Percentiles rank a stretch among this genome's conserved stretches.
Conservation (phyloP, 352 stramenopile genomes). For the Aphanomyces astaci region DNA sequence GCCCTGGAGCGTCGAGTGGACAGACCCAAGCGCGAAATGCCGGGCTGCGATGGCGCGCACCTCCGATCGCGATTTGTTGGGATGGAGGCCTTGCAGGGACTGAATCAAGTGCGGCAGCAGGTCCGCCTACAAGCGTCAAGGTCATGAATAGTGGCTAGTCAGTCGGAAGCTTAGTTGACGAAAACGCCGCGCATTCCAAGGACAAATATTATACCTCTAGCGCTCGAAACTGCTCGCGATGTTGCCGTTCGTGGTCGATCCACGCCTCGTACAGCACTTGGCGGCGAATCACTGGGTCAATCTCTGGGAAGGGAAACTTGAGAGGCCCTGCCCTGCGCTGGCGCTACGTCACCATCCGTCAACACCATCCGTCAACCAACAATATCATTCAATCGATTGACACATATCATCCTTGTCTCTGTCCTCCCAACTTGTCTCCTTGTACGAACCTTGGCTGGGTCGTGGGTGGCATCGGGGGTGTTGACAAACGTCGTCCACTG, state of each 20-base stretch:
- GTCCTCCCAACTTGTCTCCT: no score
- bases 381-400: no score
- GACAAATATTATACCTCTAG: no score
- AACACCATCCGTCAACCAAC: no score
- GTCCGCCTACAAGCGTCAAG: conserved; percentile 6
- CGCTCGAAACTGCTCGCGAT: background rate
- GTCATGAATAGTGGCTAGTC: background rate
- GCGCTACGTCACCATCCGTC: background rate
- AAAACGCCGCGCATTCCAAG: no score
- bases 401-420: no score
- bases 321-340: background rate
- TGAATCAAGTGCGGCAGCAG: conserved; percentile 6
- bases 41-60: conserved; percentile 1
- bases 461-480: background rate
- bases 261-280: background rate
- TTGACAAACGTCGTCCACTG: background rate
- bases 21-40: background rate
- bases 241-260: background rate
- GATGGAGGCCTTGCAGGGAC: conserved; percentile 11
- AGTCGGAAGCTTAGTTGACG: no score
- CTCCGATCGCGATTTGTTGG: background rate
- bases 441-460: background rate
- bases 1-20: background rate
- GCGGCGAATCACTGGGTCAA: background rate
- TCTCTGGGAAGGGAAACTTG: conserved; percentile 9